Evolutionary conservation across 768 basidiomycete genomes (phyloP).

Genomic region (Cystofilobasidium ferigula): DNA sequence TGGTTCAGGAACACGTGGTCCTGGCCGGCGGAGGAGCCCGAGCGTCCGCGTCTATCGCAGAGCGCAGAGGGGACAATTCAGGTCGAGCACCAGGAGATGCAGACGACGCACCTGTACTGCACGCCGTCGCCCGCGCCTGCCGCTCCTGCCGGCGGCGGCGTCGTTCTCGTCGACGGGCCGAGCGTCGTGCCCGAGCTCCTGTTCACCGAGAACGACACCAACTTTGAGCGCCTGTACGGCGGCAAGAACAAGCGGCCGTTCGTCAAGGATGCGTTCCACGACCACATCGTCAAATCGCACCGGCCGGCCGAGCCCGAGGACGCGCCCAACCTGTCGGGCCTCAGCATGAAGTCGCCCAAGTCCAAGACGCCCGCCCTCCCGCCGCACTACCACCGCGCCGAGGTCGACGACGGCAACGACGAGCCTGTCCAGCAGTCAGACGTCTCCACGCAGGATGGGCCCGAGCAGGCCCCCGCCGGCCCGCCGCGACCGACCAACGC

Average conservation of each 20-base stretch:
- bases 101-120: conserved; percentile 72
- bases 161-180: conserved; percentile 48
- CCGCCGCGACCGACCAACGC: conserved; percentile 10
- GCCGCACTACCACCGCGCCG: conserved; percentile 26
- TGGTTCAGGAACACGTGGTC: conserved; percentile 99
- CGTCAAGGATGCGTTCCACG: conserved; percentile 96
- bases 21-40: conserved; percentile 50
- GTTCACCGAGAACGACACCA: conserved; percentile 97
- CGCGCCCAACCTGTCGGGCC: conserved; percentile 3
- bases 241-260: conserved; percentile 70
- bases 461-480: conserved; percentile 32
- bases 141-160: conserved; percentile 53
- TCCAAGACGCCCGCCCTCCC: conserved; percentile 31
- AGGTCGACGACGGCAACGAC: not conserved
- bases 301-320: conserved; percentile 46
- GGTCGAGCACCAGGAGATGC: conserved; percentile 61
- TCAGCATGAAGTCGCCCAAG: conserved; percentile 21
- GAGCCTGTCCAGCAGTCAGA: not conserved
- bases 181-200: conserved; percentile 70
- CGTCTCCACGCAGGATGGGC: conserved; percentile 20
- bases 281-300: conserved; percentile 83
- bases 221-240: conserved; percentile 80
- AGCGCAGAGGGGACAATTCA: conserved; percentile 45
- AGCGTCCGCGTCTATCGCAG: conserved; percentile 36
- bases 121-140: conserved; percentile 87